Evolutionary conservation across 768 basidiomycete genomes (phyloP).

Genomic region (Amanita polypyramis): DNA sequence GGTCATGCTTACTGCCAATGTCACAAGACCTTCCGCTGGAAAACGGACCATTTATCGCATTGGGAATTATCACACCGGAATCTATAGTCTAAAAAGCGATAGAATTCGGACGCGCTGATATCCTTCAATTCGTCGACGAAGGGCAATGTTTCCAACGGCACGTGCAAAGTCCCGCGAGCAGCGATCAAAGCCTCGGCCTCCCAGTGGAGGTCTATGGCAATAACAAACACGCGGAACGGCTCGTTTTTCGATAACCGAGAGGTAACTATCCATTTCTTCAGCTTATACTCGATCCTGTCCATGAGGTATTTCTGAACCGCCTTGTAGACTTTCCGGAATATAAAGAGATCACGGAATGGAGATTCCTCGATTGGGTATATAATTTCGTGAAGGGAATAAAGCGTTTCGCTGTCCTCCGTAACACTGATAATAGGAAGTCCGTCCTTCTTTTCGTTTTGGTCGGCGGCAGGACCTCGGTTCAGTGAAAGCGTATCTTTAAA

Average conservation of each 20-base stretch:
- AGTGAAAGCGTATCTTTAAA: conserved; percentile 21
- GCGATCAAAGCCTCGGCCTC: background rate
- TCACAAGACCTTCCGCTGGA: too few species aligned
- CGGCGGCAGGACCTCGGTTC: conserved; percentile 10
- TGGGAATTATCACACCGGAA: background rate
- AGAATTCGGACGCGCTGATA: background rate
- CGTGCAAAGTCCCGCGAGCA: background rate
- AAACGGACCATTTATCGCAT: background rate
- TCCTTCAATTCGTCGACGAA: background rate
- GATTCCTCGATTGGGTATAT: conserved; percentile 2
- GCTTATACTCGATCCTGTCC: background rate
- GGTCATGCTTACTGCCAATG: too few species aligned
- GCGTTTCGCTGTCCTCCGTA: conserved; percentile 8
- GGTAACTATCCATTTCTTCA: background rate
- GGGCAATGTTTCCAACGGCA: background rate
- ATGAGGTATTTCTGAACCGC: background rate
- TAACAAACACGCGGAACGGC: background rate
- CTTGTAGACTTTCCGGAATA: background rate
- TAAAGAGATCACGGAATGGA: background rate
- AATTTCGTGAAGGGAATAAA: conserved; percentile 8
- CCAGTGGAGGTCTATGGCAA: background rate
- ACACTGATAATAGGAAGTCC: conserved; percentile 8
- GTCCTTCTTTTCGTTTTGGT: conserved; percentile 2
- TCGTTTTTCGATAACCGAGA: background rate
- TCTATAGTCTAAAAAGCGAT: background rate